phyloP scores from a whole-genome alignment of 768 basidiomycete species.

The Leccinum obscurum region DNA sequence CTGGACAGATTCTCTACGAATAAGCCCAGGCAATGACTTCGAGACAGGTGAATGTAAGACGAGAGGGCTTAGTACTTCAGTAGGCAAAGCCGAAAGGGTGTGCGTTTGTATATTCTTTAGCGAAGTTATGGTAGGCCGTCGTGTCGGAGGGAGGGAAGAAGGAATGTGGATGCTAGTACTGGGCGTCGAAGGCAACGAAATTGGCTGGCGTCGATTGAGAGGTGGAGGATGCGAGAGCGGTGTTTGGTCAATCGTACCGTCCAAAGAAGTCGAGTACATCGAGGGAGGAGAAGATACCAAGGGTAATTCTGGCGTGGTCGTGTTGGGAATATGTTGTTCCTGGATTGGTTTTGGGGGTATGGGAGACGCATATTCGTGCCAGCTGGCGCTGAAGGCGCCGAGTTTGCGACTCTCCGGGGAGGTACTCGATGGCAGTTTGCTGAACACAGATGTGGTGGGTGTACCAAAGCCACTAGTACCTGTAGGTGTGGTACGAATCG shows the following conservation, averaged over 20 bases:
- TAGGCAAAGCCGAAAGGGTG: slow-evolving; percentile 21
- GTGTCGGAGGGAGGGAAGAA: slow-evolving; percentile 9
- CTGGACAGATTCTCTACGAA: slow-evolving; percentile 26
- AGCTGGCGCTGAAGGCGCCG: background rate
- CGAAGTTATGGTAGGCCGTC: slow-evolving; percentile 23
- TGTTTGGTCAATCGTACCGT: slow-evolving; percentile 10
- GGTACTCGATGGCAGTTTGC: background rate
- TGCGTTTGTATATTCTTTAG: slow-evolving; percentile 30
- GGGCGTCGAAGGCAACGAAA: slow-evolving; percentile 36
- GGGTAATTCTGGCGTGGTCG: background rate
- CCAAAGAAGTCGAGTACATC: slow-evolving; percentile 8
- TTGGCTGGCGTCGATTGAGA: slow-evolving; percentile 30
- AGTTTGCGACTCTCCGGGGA: background rate
- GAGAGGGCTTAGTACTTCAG: slow-evolving; percentile 33
- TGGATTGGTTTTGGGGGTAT: slow-evolving; percentile 4
- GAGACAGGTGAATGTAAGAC: slow-evolving; percentile 29
- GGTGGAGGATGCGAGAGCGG: slow-evolving; percentile 27
- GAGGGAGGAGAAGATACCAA: slow-evolving; percentile 19
- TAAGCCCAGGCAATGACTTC: slow-evolving; percentile 13
- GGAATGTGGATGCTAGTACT: slow-evolving; percentile 24
- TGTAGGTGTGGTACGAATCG: background rate
- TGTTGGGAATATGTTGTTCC: background rate
- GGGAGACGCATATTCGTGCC: background rate
- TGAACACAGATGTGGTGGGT: background rate
- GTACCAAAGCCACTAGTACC: background rate